Conservation (phyloP, 73 alveolate species). For the Paramecium octaurelia region DNA sequence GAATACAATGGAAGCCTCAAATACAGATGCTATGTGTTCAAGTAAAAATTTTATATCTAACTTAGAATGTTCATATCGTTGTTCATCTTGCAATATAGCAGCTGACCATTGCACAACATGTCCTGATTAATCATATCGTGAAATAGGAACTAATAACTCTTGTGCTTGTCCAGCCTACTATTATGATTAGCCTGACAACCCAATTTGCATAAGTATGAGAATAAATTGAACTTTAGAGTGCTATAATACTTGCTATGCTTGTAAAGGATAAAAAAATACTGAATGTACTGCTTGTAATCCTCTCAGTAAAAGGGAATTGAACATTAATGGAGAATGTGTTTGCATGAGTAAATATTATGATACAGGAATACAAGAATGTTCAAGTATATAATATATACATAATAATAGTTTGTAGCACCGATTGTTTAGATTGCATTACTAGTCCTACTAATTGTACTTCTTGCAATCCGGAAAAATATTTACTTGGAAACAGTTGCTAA, state of each 20-base stretch:
- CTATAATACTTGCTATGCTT: neutral
- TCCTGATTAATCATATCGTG: neutral
- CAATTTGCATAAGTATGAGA: neutral
- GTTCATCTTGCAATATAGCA: neutral
- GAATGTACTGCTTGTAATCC: neutral
- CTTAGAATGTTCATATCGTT: neutral
- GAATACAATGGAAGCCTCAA: neutral
- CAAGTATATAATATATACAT: no score
- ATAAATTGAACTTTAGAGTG: no score
- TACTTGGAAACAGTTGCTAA: neutral
- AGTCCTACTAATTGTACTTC: neutral
- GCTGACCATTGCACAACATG: neutral
- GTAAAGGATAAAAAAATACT: neutral
- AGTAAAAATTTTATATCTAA: neutral
- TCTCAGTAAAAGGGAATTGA: neutral
- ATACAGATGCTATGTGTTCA: neutral
- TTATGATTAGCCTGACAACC: neutral
- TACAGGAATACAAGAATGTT: no score
- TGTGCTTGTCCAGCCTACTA: neutral
- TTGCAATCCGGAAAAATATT: neutral
- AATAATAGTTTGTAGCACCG: neutral
- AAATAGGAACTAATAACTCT: neutral
- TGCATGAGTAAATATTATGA: no score
- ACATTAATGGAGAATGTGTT: no score
- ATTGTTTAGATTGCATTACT: neutral